phyloP scores from a whole-genome alignment of 129 eudicot species.

The Daucus carota region DNA sequence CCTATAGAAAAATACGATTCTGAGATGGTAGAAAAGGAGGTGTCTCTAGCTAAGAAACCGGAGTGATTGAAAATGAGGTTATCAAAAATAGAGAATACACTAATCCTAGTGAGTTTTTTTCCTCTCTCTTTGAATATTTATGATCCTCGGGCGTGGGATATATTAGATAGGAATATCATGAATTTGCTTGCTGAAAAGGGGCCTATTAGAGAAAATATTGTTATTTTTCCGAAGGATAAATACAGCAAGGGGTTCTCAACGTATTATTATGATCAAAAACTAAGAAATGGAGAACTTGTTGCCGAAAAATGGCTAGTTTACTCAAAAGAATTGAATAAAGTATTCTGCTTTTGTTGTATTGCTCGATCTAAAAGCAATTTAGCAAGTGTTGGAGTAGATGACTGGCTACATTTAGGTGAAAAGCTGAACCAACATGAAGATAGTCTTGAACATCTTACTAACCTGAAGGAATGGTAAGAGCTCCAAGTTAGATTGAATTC shows the following conservation, averaged over 20 bases:
- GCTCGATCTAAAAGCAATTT: neutral
- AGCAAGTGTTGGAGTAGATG: neutral
- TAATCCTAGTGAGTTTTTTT: too few relatives aligned
- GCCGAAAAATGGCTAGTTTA: neutral
- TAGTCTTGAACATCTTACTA: too few relatives aligned
- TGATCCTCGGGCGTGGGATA: neutral
- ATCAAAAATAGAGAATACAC: too few relatives aligned
- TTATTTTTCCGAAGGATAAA: neutral
- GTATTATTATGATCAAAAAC: too few relatives aligned
- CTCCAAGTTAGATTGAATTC: too few relatives aligned
- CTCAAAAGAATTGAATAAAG: neutral
- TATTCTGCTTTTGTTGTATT: neutral
- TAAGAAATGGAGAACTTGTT: neutral
- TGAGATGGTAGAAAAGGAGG: neutral
- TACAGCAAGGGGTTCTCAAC: neutral
- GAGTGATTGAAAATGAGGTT: too few relatives aligned
- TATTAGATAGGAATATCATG: too few relatives aligned
- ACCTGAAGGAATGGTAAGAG: too few relatives aligned
- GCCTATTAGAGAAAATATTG: neutral
- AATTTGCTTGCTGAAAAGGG: neutral
- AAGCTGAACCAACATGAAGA: too few relatives aligned
- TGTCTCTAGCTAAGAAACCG: neutral
- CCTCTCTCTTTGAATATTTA: too few relatives aligned
- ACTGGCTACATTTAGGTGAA: too few relatives aligned
- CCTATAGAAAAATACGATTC: neutral